These are phyloP conservation scores for Linnemannia zychae DNA, from an alignment of 192 early-diverging fungal species.

Conservation along the genomic window DNA sequence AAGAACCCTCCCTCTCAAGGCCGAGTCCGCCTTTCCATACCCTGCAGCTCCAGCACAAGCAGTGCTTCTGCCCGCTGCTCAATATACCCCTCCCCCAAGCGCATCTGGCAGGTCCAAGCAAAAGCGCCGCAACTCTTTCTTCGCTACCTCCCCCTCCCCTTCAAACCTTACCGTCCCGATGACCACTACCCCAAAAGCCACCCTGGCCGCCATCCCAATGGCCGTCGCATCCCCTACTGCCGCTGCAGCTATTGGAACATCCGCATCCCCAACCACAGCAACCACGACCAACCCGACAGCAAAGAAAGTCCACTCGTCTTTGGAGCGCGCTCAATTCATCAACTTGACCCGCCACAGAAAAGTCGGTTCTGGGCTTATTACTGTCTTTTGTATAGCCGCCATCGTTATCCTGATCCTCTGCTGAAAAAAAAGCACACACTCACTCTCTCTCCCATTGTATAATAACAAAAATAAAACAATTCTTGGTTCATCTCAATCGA, in stretches of 20 bases:
- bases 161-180: no score
- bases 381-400: constrained; percentile 46
- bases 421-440: constrained; percentile 3
- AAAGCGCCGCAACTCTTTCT: neutral
- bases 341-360: constrained; percentile 17
- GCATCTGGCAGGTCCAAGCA: constrained; percentile 2
- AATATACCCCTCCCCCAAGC: neutral
- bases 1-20: neutral
- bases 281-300: neutral
- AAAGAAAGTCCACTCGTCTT: neutral
- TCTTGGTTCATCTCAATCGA: neutral
- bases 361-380: constrained; percentile 41
- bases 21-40: neutral
- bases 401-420: constrained; percentile 41
- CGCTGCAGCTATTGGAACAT: neutral
- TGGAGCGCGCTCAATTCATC: constrained; percentile 8
- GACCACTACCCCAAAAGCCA: no score
- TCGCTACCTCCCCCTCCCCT: no score
- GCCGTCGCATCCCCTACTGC: no score
- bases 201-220: neutral
- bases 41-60: neutral
- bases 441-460: neutral
- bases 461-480: neutral
- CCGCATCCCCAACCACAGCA: neutral
- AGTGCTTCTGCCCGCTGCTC: neutral